Conservation (phyloP, 352 stramenopile species). For the Halophytophthora batemanensis region DNA sequence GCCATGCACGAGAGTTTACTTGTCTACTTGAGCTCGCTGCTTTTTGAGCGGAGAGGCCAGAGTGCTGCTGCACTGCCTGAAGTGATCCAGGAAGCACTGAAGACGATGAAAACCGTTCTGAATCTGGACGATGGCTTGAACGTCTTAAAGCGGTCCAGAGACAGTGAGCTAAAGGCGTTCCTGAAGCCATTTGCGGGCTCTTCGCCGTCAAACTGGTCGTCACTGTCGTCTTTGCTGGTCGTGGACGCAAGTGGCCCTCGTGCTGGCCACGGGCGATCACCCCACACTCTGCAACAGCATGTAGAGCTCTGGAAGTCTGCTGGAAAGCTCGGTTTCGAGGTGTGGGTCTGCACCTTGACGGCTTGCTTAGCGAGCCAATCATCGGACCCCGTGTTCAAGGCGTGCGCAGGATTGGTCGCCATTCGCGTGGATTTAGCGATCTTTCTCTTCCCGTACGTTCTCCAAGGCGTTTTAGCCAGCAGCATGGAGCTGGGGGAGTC, state of each 20-base stretch:
- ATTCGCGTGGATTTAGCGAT: slow-evolving; percentile 58
- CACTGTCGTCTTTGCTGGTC: slow-evolving; percentile 3
- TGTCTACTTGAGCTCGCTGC: slow-evolving; percentile 52
- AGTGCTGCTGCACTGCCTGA: slow-evolving; percentile 16
- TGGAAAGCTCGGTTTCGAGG: slow-evolving; percentile 33
- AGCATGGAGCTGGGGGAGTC: slow-evolving; percentile 1
- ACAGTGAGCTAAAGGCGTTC: slow-evolving; percentile 66
- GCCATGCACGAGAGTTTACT: slow-evolving; percentile 66
- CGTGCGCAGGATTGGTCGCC: slow-evolving; percentile 37
- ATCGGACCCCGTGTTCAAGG: slow-evolving; percentile 45
- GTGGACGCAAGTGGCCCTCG: neutral
- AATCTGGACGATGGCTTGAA: slow-evolving; percentile 31
- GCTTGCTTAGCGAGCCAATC: slow-evolving; percentile 36
- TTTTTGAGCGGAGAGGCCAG: slow-evolving; percentile 46
- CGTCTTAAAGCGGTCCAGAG: slow-evolving; percentile 43
- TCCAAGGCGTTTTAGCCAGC: slow-evolving; percentile 38
- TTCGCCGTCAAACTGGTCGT: slow-evolving; percentile 58
- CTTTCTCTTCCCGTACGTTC: slow-evolving; percentile 72
- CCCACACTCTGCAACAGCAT: slow-evolving; percentile 16
- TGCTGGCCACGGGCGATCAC: neutral
- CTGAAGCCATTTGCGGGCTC: slow-evolving; percentile 43
- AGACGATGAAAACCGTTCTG: slow-evolving; percentile 50
- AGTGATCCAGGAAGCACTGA: slow-evolving; percentile 42
- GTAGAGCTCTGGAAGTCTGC: slow-evolving; percentile 43
- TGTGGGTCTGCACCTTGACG: slow-evolving; percentile 59